These are phyloP conservation scores for Aspergillus sclerotioniger DNA, from an alignment of 495 filamentous ascomycete species.

Conservation along the genomic window DNA sequence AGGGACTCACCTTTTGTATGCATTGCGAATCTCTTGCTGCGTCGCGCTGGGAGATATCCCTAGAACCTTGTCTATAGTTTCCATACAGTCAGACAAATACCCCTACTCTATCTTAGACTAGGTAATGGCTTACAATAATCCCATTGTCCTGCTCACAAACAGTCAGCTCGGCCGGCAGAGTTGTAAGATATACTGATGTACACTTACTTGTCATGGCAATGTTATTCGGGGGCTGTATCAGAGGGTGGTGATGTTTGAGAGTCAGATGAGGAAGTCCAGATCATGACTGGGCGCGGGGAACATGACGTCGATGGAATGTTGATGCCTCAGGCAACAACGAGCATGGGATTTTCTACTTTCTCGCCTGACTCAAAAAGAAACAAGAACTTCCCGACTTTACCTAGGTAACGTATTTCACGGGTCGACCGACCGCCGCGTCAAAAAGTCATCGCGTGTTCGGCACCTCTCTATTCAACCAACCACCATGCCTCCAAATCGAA, in stretches of 20 bases:
- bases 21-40: slow-evolving; percentile 83
- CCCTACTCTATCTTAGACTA: not conserved
- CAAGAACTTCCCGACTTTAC: no score
- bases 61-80: slow-evolving; percentile 58
- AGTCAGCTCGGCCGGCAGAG: not conserved
- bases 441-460: no score
- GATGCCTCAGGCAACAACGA: not conserved
- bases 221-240: not conserved
- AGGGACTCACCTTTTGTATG: slow-evolving; percentile 77
- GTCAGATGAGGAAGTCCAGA: not conserved
- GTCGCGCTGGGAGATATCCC: slow-evolving; percentile 71
- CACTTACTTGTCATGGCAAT: slow-evolving; percentile 17
- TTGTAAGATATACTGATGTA: not conserved
- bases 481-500: no score
- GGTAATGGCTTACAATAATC: slow-evolving; percentile 34
- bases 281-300: not conserved
- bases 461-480: no score
- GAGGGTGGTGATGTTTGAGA: not conserved
- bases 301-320: not conserved
- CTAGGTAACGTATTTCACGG: no score
- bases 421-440: no score
- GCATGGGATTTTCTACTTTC: no score
- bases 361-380: no score
- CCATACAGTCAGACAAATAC: not conserved
- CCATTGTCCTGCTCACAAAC: slow-evolving; percentile 21